A percentile compares a stretch with the other conserved stretches of the same genome.
Conservation (phyloP, 192 early-diverging fungal species). For the Podochytrium sp. region DNA sequence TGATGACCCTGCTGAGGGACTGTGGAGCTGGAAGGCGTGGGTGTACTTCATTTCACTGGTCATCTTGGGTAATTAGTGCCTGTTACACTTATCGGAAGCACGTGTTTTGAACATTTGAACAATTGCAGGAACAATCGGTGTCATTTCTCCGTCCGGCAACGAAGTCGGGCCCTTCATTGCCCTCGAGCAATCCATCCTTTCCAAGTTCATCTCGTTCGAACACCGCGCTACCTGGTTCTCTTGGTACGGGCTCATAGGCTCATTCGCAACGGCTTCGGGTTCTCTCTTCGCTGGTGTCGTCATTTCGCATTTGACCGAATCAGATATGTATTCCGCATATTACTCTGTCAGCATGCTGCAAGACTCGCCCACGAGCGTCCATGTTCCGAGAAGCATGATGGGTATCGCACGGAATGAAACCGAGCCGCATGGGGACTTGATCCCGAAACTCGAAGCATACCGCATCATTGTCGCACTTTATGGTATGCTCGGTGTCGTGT, state of each 20-base stretch:
- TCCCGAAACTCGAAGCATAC: conserved; percentile 20
- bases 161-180: conserved; percentile 26
- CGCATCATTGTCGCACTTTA: conserved; percentile 23
- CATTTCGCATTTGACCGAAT: not conserved
- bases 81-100: too few relatives aligned
- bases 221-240: conserved; percentile 13
- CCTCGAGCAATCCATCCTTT: conserved; percentile 30
- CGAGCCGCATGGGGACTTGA: not conserved
- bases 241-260: conserved; percentile 27
- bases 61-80: too few relatives aligned
- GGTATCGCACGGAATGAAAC: not conserved
- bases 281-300: conserved; percentile 13
- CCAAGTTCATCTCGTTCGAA: not conserved
- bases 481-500: conserved; percentile 12
- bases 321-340: not conserved
- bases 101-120: too few relatives aligned
- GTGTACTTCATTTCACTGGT: conserved; percentile 4
- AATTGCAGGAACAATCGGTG: conserved; percentile 32
- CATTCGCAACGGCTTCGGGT: conserved; percentile 26
- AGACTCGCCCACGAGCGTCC: not conserved
- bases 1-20: not conserved
- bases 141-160: conserved; percentile 18
- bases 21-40: conserved; percentile 10
- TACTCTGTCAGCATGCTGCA: not conserved
- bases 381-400: not conserved